phyloP scores from a whole-genome alignment of 345 rosid species.

The Ceriops zippeliana region DNA sequence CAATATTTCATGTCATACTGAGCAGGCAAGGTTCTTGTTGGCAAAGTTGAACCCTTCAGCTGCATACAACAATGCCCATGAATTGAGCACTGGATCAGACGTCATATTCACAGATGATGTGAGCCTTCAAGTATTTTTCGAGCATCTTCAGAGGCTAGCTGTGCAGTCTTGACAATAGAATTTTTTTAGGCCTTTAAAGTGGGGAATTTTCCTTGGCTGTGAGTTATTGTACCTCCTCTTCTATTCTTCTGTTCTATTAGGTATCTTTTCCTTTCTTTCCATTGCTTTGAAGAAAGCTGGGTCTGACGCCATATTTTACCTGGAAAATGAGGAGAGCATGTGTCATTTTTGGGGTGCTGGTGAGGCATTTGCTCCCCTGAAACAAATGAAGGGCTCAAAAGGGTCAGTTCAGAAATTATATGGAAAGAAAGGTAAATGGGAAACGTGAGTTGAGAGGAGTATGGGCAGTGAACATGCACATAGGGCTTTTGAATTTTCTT shows the following conservation, averaged over 20 bases:
- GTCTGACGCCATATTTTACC: conserved; percentile 11
- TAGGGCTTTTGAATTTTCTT: background rate
- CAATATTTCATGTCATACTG: conserved; percentile 7
- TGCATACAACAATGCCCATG: conserved; percentile 67
- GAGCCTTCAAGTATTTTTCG: conserved; percentile 89
- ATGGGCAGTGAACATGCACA: background rate
- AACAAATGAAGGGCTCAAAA: background rate
- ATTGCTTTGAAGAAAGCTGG: conserved; percentile 5
- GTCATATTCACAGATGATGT: conserved; percentile 94
- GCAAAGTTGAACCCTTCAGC: conserved; percentile 97
- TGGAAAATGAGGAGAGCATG: conserved; percentile 21
- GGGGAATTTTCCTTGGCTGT: conserved; percentile 19
- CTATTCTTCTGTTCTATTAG: conserved; percentile 10
- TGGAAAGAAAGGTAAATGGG: background rate
- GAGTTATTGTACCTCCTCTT: conserved; percentile 24
- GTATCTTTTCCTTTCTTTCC: conserved; percentile 23
- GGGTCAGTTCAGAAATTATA: background rate
- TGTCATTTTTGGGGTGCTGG: conserved; percentile 20
- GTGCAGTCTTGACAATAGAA: conserved; percentile 71
- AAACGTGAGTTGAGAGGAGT: background rate
- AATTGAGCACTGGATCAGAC: conserved; percentile 82
- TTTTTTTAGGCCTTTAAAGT: conserved; percentile 11
- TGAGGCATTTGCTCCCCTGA: background rate
- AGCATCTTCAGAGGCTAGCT: conserved; percentile 95
- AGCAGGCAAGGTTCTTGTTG: conserved; percentile 90